Evolutionary conservation across 2,329 filamentous ascomycete species (phyloP).

Genomic region (Didymella segeticola): DNA sequence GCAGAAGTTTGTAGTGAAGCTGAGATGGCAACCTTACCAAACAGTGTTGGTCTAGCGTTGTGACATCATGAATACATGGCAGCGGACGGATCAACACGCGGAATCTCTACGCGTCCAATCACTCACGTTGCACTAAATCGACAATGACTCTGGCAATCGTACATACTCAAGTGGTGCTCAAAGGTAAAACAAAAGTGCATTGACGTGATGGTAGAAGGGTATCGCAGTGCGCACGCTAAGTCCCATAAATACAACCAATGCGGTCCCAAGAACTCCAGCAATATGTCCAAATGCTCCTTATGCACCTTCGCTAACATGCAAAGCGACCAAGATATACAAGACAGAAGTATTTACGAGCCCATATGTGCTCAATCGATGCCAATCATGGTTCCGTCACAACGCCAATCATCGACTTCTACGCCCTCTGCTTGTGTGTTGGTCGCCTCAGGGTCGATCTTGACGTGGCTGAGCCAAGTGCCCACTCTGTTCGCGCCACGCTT

Average conservation of each 20-base stretch:
- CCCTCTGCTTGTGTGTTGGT: conserved; percentile 39
- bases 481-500: conserved; percentile 47
- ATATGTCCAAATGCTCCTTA: conserved; percentile 13
- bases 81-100: not conserved
- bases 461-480: conserved; percentile 49
- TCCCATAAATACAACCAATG: not conserved
- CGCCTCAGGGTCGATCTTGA: conserved; percentile 46
- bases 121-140: conserved; percentile 6
- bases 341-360: conserved; percentile 8
- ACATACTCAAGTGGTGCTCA: not conserved
- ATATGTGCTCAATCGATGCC: conserved; percentile 40
- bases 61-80: conserved; percentile 14
- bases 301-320: conserved; percentile 17
- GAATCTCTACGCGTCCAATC: conserved; percentile 3
- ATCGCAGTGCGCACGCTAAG: conserved; percentile 9
- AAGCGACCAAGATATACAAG: conserved; percentile 13
- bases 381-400: conserved; percentile 44
- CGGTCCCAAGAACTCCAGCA: conserved; percentile 1
- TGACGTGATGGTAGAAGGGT: conserved; percentile 11
- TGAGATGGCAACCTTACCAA: not conserved
- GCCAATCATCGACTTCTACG: conserved; percentile 48
- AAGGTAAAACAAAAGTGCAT: not conserved
- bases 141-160: not conserved
- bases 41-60: not conserved
- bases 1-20: not conserved